Evolutionary conservation across 106 monocot genomes (phyloP), one percentile per base, ranked within the genome.

Genomic region (Dactylorhiza incarnata): DNA sequence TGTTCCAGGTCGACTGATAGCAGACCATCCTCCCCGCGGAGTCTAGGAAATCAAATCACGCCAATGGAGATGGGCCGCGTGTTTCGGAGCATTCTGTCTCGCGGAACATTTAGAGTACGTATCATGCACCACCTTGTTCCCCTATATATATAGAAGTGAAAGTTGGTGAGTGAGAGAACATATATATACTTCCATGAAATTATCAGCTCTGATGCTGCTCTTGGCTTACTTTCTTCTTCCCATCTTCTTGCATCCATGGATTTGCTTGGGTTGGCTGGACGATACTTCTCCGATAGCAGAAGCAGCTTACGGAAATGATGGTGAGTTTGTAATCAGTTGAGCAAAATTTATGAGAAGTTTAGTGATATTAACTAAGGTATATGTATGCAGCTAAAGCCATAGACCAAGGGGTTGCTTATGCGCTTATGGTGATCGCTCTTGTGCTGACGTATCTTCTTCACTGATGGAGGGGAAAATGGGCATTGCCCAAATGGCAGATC

Each of bases 361-460:
- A 17, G 5, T 56, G 15, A 15, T 3, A 0, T 15, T 54, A 6
- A 17, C 17, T 0, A 56, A 56, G 51, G 9, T n/a, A 17, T n/a
- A 56, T 6, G 0, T 17, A 17, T 72, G 71, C 71, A 72, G 71
- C 71, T 72, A 47, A 46, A 49, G 71, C 71, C 13, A 49, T 72
- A 20, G 71, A 72, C 48, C 71, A 72, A 48, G 71, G 71, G 48
- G 48, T 72, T 72, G 71, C 71, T 13, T 72, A 72, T 72, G 48
- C 22, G 22, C 48, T 72, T 0, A 72, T 72, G 71, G 16, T 72
- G 24, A 72, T 72, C 48, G 71, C 71, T 8, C 71, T 72, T 48
- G n/a, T 72, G 3, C 29, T 72, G 45, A 72, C 71, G 9, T 72
- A 72, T 72, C 48, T 72, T 8, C 19, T 72, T 37, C 71, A 72